Base-by-base conservation (phyloP, 805 yeast genomes). In the Kodamaea restingae region DNA sequence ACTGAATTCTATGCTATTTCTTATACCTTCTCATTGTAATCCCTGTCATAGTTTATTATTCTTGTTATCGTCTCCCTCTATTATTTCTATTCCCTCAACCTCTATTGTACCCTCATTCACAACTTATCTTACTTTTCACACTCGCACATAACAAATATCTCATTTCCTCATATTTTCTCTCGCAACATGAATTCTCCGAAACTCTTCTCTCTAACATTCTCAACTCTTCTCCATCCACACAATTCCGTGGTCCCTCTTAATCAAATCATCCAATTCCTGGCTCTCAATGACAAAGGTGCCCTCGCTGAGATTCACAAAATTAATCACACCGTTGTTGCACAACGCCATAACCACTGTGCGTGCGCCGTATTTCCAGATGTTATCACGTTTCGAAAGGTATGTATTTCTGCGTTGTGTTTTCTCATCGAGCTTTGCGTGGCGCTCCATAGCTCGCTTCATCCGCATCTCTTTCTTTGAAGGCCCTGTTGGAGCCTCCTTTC, bases 301-400 rank as follows among this genome's bases (percentile, higher is more conserved):
- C 45, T 74, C 76, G 4, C 74, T 55, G 14, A 80, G 48, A 32
- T 64, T 65, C n/a, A 78, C 65, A 51, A 83, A 86, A 51, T 81
- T 84, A 12, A 86, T 72, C 4, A 86, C 68, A 0, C 96, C 95
- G 48, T 76, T 70, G 54, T 85, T 93, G 4, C 87, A 76, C 1
- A 82, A 65, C 0, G 95, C 95, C n/a, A 80, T 45, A 3, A 86
- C 59, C 4, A 82, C 61, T 18, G 67, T 68, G 15, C 78, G 58
- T 41, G 67, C 56, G 0, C 91, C 90, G 26, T 60, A 60, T 46
- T 75, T 79, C 30, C 81, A 55, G 34, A 75, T 52, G 7, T 51
- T 48, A 59, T 76, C 61, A 55, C 66, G 41, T 43, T 41, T 35
- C 39, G 55, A 54, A 35, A 51, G 40, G 40, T 63, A 56, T n/a